Evolutionary conservation across 1,139 yeast genomes (phyloP).

Genomic region (Sugiyamaella pinicola): DNA sequence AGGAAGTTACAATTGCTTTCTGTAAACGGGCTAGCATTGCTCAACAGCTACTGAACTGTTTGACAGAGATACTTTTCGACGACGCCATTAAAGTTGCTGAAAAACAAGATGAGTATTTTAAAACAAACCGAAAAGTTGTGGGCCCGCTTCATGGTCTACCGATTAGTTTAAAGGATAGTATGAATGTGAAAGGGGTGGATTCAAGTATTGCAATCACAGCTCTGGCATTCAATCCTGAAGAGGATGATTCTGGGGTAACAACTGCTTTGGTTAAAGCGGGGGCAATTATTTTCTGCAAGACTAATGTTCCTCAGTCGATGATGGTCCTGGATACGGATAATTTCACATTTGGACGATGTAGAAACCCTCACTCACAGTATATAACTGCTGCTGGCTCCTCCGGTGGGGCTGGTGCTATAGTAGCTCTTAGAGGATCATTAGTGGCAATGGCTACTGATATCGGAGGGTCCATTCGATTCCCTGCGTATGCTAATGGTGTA

Average conservation of each 20-base stretch:
- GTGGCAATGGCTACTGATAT: constrained; percentile 65
- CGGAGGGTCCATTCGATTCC: constrained; percentile 65
- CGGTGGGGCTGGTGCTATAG: constrained; percentile 63
- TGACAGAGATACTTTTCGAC: constrained; percentile 39
- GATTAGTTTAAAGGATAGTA: constrained; percentile 54
- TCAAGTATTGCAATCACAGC: constrained; percentile 49
- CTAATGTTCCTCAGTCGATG: constrained; percentile 62
- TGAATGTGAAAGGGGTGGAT: constrained; percentile 49
- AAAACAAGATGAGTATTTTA: constrained; percentile 47
- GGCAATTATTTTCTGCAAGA: constrained; percentile 58
- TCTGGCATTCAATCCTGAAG: constrained; percentile 36
- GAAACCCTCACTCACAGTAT: constrained; percentile 49
- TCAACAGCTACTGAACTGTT: constrained; percentile 38
- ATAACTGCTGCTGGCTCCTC: constrained; percentile 60
- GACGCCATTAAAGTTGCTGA: constrained; percentile 48
- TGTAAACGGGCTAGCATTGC: constrained; percentile 59
- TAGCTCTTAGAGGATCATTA: constrained; percentile 52
- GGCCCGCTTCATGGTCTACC: constrained; percentile 55
- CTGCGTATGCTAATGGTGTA: constrained; percentile 57
- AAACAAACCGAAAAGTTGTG: constrained; percentile 31
- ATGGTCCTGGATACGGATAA: constrained; percentile 55
- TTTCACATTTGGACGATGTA: constrained; percentile 52
- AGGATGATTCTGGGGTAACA: constrained; percentile 41
- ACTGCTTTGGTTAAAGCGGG: constrained; percentile 51
- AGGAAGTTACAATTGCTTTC: constrained; percentile 52